Evolutionary conservation across 2,329 filamentous ascomycete species (phyloP).

Genomic region (Emmonsiellopsis sp.): DNA sequence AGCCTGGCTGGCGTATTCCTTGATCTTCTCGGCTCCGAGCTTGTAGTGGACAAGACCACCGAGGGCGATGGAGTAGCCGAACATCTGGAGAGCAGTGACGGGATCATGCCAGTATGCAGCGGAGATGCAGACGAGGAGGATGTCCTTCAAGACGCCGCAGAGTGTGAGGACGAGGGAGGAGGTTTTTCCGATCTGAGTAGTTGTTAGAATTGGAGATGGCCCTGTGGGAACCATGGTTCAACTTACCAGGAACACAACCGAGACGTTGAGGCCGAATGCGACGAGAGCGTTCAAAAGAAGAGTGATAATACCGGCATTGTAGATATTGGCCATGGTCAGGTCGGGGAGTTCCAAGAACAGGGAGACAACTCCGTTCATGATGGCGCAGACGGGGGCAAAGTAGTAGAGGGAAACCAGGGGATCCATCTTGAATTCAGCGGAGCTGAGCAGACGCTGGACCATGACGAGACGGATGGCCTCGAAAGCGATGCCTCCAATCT

Average conservation of each 20-base stretch:
- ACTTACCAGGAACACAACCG: slow-evolving; percentile 76
- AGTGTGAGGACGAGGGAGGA: slow-evolving; percentile 79
- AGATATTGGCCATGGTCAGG: slow-evolving; percentile 58
- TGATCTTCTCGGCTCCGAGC: slow-evolving; percentile 68
- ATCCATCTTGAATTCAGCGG: slow-evolving; percentile 77
- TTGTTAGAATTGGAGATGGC: neutral
- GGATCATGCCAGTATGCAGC: slow-evolving; percentile 70
- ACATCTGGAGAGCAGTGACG: slow-evolving; percentile 60
- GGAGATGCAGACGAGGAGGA: slow-evolving; percentile 67
- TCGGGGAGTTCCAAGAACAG: slow-evolving; percentile 58
- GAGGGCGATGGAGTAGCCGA: slow-evolving; percentile 69
- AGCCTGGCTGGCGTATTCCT: slow-evolving; percentile 64
- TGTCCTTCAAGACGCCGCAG: slow-evolving; percentile 80
- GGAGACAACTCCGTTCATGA: slow-evolving; percentile 68
- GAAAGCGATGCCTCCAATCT: slow-evolving; percentile 67
- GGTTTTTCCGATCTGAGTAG: slow-evolving; percentile 68
- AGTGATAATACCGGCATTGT: slow-evolving; percentile 55
- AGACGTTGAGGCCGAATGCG: slow-evolving; percentile 73
- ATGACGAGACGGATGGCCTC: slow-evolving; percentile 76
- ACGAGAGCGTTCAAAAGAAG: slow-evolving; percentile 66
- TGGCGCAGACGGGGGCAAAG: slow-evolving; percentile 74
- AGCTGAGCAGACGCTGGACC: slow-evolving; percentile 73
- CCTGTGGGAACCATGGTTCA: neutral
- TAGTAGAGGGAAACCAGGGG: slow-evolving; percentile 83
- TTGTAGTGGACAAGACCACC: slow-evolving; percentile 59